Evolutionary conservation across 805 yeast species (phyloP), one percentile per base, ranked within the genome.

Genomic region (Nakazawaea ishiwadae): DNA sequence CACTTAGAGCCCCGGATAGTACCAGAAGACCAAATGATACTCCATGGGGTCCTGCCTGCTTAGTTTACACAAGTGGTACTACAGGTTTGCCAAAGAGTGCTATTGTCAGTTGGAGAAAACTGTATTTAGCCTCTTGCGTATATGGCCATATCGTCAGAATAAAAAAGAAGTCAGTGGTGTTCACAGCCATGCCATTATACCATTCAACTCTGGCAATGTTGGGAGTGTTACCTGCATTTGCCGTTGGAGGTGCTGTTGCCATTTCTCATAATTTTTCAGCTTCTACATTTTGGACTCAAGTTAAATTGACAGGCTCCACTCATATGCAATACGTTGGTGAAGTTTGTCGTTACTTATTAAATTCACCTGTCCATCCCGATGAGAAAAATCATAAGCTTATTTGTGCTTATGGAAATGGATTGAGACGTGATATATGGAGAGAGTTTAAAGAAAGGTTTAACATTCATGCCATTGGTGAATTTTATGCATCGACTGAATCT

Each of bases 11-110:
- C 43, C 62, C 68, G 0, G 79, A 80, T 50, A 50, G 61, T 7
- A 61, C 75, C 8, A 75, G 96, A 60, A 75, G 84, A 49, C 74
- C 77, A 7, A 61, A 62, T 7, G 78, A 79, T 39, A 60, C 68
- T 10, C 83, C 81, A 55, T 75, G 68, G 49, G 74, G 77, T 42
- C 74, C 91, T 4, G 81, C 84, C 16, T 73, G 81, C 49, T 71
- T 86, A 49, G 86, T 90, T 39, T 90, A 82, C 60, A 90, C 98
- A 0, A 85, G 96, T 0, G 98, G 98, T 30, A 91, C 97, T 5
- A 87, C 97, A 0, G 97, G 97, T 0, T 65, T 90, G 47, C 97
- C 98, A 12, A 90, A 90, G 60, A 84, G 96, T 4, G 97, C 96
- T 2, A 83, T 85, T 42, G 81, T 90, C 80, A 81, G 93, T 4